A percentile compares a stretch with the other conserved stretches of the same genome.
phyloP scores from a whole-genome alignment of 1,139 yeast genomes.

The Maudiozyma humilis region DNA sequence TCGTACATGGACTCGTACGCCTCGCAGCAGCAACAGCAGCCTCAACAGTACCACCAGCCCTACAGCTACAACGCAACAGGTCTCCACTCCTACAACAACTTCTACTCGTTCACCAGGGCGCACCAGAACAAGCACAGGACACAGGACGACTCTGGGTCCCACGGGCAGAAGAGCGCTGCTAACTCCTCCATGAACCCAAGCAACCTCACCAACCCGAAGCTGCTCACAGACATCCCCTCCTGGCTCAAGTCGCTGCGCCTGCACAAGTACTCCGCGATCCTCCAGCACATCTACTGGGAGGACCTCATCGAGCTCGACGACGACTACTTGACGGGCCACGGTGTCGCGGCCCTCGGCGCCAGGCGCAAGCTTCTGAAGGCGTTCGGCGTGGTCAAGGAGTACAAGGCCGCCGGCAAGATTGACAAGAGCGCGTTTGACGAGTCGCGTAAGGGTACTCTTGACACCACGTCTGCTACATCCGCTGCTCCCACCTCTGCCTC shows the following conservation, averaged over 20 bases:
- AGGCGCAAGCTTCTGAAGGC: constrained; percentile 87
- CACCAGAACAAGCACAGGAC: constrained; percentile 8
- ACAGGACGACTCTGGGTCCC: neutral
- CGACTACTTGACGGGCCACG: constrained; percentile 59
- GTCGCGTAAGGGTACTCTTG: neutral
- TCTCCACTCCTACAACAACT: constrained; percentile 4
- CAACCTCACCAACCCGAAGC: constrained; percentile 55
- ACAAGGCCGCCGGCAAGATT: constrained; percentile 32
- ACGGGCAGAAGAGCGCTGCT: neutral
- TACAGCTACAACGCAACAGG: constrained; percentile 3
- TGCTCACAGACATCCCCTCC: constrained; percentile 73
- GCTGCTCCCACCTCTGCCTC: no score
- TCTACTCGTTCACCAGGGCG: constrained; percentile 1
- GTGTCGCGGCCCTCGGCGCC: constrained; percentile 92
- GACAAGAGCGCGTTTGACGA: constrained; percentile 22
- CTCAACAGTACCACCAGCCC: neutral
- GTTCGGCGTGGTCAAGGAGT: constrained; percentile 66
- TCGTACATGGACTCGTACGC: no score
- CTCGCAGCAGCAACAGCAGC: no score
- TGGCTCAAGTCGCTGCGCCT: constrained; percentile 86
- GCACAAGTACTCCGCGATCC: constrained; percentile 85
- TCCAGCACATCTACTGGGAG: constrained; percentile 70
- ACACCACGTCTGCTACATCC: no score
- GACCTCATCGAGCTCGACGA: constrained; percentile 68
- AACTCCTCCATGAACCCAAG: constrained; percentile 47